These are phyloP conservation scores for Entomortierella lignicola DNA, from an alignment of 192 early-diverging fungal species.

Conservation along the genomic window DNA sequence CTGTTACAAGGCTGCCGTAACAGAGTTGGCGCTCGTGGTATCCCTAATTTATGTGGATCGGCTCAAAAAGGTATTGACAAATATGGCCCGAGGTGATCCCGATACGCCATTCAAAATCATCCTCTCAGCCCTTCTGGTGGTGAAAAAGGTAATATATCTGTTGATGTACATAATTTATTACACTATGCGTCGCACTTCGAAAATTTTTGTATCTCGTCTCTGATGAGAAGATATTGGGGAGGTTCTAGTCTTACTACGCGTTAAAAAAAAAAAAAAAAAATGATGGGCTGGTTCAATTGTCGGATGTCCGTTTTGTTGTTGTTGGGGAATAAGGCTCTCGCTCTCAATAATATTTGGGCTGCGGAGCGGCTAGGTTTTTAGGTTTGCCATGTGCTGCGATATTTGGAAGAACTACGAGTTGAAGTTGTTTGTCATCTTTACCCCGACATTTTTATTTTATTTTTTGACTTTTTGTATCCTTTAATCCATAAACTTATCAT, in stretches of 20 bases:
- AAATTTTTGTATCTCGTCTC: no score
- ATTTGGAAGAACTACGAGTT: no score
- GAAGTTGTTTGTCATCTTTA: no score
- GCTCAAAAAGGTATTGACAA: slow-evolving; percentile 70
- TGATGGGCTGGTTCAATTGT: background rate
- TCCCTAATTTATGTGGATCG: slow-evolving; percentile 79
- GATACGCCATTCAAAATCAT: slow-evolving; percentile 83
- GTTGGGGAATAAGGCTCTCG: background rate
- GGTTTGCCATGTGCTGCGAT: no score
- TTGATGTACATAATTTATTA: background rate
- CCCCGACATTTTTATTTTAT: no score
- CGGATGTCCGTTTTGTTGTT: no score
- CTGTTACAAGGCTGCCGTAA: slow-evolving; percentile 34
- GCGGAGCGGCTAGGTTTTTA: background rate
- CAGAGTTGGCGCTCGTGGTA: slow-evolving; percentile 63
- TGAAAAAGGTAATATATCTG: slow-evolving; percentile 65
- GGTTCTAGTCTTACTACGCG: background rate
- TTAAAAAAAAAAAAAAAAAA: background rate
- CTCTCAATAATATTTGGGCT: background rate
- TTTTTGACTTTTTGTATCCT: no score
- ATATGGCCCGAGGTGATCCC: slow-evolving; percentile 70
- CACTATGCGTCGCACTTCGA: no score
- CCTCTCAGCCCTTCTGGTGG: slow-evolving; percentile 73
- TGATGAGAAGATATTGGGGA: background rate
- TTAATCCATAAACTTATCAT: no score